Evolutionary conservation across 2,329 filamentous ascomycete genomes (phyloP).

Genomic region (Fusarium sp.): DNA sequence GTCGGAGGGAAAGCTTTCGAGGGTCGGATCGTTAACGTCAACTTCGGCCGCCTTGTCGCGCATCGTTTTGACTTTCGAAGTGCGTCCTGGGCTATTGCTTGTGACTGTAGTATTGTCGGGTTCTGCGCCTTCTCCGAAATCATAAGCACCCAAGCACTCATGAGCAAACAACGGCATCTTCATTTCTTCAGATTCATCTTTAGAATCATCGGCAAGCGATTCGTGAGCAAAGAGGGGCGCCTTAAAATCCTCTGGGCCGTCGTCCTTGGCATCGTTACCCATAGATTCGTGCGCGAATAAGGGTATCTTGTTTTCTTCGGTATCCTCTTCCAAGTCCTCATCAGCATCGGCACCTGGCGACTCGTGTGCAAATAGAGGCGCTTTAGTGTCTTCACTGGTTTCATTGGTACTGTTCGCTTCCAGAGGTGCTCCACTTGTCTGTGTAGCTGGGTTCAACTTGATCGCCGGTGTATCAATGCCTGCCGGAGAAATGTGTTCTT

Average conservation of each 20-base stretch:
- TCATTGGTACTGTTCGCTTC: slow-evolving; percentile 22
- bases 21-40: slow-evolving; percentile 60
- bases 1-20: slow-evolving; percentile 62
- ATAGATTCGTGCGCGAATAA: slow-evolving; percentile 62
- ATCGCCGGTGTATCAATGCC: slow-evolving; percentile 22
- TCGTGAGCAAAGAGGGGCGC: slow-evolving; percentile 27
- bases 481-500: slow-evolving; percentile 24
- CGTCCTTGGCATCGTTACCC: slow-evolving; percentile 54
- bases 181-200: slow-evolving; percentile 35
- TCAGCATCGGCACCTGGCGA: slow-evolving; percentile 55
- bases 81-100: slow-evolving; percentile 32
- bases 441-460: slow-evolving; percentile 18
- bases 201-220: slow-evolving; percentile 17
- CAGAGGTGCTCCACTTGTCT: not conserved
- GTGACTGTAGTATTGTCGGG: slow-evolving; percentile 40
- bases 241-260: slow-evolving; percentile 48
- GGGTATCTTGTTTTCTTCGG: slow-evolving; percentile 51
- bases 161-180: slow-evolving; percentile 60
- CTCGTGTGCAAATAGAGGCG: slow-evolving; percentile 62
- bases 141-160: slow-evolving; percentile 58
- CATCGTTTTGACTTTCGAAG: slow-evolving; percentile 30
- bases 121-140: slow-evolving; percentile 50
- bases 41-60: slow-evolving; percentile 34
- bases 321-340: slow-evolving; percentile 44
- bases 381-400: slow-evolving; percentile 38